Evolutionary conservation across 768 basidiomycete species (phyloP).

Genomic region (Phlegmacium glaucopus): DNA sequence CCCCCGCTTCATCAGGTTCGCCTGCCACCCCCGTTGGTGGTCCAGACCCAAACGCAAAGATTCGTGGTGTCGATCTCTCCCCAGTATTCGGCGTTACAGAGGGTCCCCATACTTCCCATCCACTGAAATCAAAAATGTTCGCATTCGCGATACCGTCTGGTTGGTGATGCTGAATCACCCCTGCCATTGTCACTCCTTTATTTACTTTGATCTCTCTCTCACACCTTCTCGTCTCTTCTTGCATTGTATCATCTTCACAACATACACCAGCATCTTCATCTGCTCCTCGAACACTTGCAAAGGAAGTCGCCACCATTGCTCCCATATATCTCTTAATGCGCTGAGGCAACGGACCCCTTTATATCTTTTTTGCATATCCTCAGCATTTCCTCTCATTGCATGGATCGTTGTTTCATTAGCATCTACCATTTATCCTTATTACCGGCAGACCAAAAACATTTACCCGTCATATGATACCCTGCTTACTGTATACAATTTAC

Average conservation of each 20-base stretch:
- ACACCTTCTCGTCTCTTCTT: too few species aligned
- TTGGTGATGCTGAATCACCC: constrained; percentile 42
- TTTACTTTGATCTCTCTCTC: too few species aligned
- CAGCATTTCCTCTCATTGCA: constrained; percentile 10
- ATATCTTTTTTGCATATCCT: neutral
- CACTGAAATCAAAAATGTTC: constrained; percentile 60
- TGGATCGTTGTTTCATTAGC: constrained; percentile 13
- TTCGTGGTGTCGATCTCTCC: constrained; percentile 39
- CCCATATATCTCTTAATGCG: too few species aligned
- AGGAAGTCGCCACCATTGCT: too few species aligned
- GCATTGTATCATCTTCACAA: too few species aligned
- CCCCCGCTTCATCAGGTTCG: constrained; percentile 59
- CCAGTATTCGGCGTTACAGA: constrained; percentile 34
- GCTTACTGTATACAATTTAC: too few species aligned
- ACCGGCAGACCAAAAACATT: too few species aligned
- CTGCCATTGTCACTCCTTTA: neutral
- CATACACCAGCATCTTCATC: too few species aligned
- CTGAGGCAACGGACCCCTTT: too few species aligned
- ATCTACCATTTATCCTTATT: constrained; percentile 15
- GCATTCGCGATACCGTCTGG: constrained; percentile 57
- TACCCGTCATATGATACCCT: too few species aligned
- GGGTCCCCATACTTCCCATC: constrained; percentile 32
- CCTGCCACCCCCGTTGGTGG: constrained; percentile 55
- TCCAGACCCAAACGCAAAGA: constrained; percentile 49
- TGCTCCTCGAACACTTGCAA: too few species aligned